These are phyloP conservation scores for Irpex rosettiformis DNA, from an alignment of 1,284 basidiomycete species.

Conservation along the genomic window DNA sequence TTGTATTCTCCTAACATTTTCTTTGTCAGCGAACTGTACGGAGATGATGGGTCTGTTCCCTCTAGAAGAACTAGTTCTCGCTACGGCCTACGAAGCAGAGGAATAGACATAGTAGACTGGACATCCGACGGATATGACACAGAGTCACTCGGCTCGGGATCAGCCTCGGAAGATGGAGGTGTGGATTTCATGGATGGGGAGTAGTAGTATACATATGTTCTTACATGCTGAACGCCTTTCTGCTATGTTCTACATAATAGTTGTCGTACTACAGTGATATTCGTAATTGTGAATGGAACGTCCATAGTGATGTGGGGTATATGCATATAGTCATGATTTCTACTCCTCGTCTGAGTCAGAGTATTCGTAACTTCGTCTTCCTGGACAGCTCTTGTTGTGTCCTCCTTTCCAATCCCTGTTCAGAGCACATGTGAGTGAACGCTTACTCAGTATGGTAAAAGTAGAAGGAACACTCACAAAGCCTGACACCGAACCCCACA, in stretches of 20 bases:
- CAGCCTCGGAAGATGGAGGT: neutral
- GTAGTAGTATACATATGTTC: no score
- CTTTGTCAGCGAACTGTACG: constrained; percentile 11
- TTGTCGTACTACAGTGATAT: no score
- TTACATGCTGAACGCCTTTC: no score
- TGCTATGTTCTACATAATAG: no score
- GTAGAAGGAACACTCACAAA: neutral
- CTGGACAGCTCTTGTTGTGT: neutral
- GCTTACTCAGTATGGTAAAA: neutral
- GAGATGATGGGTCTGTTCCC: constrained; percentile 17
- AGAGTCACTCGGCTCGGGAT: neutral
- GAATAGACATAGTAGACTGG: no score
- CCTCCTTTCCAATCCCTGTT: neutral
- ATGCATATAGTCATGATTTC: no score
- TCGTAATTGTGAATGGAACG: no score
- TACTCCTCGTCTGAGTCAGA: neutral
- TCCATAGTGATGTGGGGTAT: no score
- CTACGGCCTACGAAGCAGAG: neutral
- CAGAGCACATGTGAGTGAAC: neutral
- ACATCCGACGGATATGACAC: neutral
- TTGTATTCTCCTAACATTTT: neutral
- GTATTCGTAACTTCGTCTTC: neutral
- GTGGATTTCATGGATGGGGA: constrained; percentile 3
- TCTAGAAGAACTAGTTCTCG: neutral
- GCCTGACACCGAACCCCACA: neutral